These are phyloP conservation scores for Alloascoidea africana DNA, from an alignment of 805 yeast genomes.

Conservation along the genomic window DNA sequence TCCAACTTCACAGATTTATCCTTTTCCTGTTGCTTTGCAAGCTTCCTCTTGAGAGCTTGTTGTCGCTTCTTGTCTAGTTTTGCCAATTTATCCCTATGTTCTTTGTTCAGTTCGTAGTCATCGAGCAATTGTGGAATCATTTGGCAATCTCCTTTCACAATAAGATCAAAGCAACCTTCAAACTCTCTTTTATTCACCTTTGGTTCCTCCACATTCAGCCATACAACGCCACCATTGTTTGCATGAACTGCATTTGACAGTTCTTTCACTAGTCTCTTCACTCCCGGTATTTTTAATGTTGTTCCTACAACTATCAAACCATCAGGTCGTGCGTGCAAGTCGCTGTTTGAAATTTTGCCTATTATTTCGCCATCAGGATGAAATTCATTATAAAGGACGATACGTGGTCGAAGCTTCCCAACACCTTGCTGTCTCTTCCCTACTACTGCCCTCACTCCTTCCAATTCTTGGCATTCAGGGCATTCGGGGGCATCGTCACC, in stretches of 20 bases:
- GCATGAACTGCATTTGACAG: conserved; percentile 41
- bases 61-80: conserved; percentile 4
- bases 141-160: conserved; percentile 56
- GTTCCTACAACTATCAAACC: conserved; percentile 76
- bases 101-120: conserved; percentile 11
- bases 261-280: conserved; percentile 42
- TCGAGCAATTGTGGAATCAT: conserved; percentile 24
- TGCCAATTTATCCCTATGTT: conserved; percentile 6
- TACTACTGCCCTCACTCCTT: conserved; percentile 36
- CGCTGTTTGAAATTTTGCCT: conserved; percentile 58
- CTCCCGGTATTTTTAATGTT: conserved; percentile 69
- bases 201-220: conserved; percentile 47
- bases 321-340: conserved; percentile 53
- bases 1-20: no score
- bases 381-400: conserved; percentile 56
- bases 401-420: conserved; percentile 50
- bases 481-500: conserved; percentile 37
- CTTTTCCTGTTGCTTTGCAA: not conserved
- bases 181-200: conserved; percentile 23
- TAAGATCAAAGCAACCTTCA: conserved; percentile 40
- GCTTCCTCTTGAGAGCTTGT: conserved; percentile 1
- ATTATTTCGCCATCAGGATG: conserved; percentile 85
- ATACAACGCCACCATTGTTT: conserved; percentile 41
- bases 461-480: conserved; percentile 46
- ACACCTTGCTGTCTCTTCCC: conserved; percentile 52